These are phyloP conservation scores for Exophiala oligosperma DNA, from an alignment of 2,329 filamentous ascomycete species.

Conservation along the genomic window DNA sequence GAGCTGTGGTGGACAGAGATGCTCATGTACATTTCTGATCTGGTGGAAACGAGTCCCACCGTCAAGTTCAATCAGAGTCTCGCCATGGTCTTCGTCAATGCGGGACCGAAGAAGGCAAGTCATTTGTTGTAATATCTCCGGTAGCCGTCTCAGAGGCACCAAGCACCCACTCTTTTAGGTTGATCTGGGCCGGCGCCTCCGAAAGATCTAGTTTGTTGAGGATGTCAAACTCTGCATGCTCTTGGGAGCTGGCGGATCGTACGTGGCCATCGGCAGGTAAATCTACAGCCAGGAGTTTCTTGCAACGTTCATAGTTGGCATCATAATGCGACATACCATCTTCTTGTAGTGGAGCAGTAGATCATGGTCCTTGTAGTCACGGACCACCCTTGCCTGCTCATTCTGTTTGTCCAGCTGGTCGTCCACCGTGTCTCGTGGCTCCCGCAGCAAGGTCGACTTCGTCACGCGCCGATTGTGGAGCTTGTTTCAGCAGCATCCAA, in stretches of 20 bases:
- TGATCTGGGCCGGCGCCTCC: no score
- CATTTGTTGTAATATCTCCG: no score
- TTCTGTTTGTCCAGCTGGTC: no score
- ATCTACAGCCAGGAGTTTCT: slow-evolving; percentile 8
- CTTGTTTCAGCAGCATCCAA: neutral
- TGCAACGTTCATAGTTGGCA: slow-evolving; percentile 6
- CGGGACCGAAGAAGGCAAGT: no score
- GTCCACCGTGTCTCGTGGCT: slow-evolving; percentile 28
- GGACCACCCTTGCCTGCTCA: no score
- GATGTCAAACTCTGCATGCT: no score
- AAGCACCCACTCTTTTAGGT: no score
- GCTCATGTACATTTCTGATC: slow-evolving; percentile 41
- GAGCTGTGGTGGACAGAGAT: slow-evolving; percentile 44
- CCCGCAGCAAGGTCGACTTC: slow-evolving; percentile 38
- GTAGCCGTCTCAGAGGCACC: no score
- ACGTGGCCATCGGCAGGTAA: slow-evolving; percentile 7
- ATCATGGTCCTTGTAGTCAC: neutral
- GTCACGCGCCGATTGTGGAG: slow-evolving; percentile 33
- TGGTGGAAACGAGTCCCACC: slow-evolving; percentile 39
- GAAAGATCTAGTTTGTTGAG: no score
- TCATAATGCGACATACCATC: slow-evolving; percentile 7
- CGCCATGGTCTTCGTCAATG: no score
- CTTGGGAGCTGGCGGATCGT: neutral
- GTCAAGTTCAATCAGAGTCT: slow-evolving; percentile 18
- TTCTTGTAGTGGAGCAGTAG: slow-evolving; percentile 12